Base-by-base conservation (phyloP, 768 basidiomycete genomes). In the Xerocomus spinulosus region DNA sequence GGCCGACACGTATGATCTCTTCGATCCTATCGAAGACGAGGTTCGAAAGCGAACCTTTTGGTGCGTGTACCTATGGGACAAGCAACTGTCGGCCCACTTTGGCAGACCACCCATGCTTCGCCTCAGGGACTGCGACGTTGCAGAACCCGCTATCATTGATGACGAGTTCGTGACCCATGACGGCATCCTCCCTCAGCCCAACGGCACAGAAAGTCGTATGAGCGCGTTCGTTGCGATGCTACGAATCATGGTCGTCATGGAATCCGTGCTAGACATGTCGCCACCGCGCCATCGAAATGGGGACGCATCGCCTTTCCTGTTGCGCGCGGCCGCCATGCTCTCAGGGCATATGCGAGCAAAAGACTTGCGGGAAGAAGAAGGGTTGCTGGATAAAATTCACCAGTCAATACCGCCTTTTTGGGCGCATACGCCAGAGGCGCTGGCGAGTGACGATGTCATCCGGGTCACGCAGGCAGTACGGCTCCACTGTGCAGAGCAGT, bases 31-130 rank as follows among this genome's bases (percentile, higher is more conserved):
- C 53, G 92, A 94, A 64, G 86, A 88, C 51, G 91, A 95, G 64
- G 82, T 92, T 24, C 80, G 93, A 49, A 95, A 94, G 68, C 83
- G 92, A 56, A 95, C 93, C 0, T 96, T 96, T 67, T 96, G 92
- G 92, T 90, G 90, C 50, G 90, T 94, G 23, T 96, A 95, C 68
- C 78, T 90, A 42, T 95, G 93, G 93, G 93, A 96, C 69, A 95
- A 96, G 69, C 92, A 94, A 60, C 81, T 92, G 7, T 74, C 82
- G 10, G 86, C 88, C 49, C 86, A 91, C 66, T 94, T 95, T 63
- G 92, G 93, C 21, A 75, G 92, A 21, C 92, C 92, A 26, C 82
- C 92, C 3, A 79, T 93, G 74, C 76, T 96, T 55, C 79, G 92
- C 38, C 68, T 94, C 51, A 77, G 89, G 52, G 92, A 95, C 62